These are phyloP conservation scores for Solanum ossicruentum DNA, from an alignment of 257 asterid species.

Conservation along the genomic window DNA sequence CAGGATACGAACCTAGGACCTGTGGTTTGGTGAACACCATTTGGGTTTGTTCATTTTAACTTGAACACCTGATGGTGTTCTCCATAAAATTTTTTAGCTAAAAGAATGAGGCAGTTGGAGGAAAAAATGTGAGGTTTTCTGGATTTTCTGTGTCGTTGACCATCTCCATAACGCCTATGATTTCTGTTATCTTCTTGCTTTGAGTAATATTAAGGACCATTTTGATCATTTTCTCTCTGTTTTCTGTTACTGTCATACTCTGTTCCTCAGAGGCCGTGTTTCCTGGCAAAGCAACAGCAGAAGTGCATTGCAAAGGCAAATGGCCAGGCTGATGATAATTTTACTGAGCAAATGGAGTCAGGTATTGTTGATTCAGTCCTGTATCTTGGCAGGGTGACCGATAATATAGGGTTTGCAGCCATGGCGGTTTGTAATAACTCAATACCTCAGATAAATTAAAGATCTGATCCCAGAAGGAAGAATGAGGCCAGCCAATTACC, in stretches of 20 bases:
- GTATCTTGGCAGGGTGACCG: slow-evolving; percentile 14
- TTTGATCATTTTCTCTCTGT: background rate
- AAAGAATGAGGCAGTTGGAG: background rate
- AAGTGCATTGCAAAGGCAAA: background rate
- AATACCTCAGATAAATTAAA: background rate
- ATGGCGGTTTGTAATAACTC: background rate
- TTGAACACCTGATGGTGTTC: background rate
- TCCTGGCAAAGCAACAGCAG: background rate
- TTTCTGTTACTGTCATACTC: background rate
- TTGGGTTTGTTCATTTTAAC: background rate
- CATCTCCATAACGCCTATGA: background rate
- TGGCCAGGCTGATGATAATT: slow-evolving; percentile 8
- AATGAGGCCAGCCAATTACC: background rate
- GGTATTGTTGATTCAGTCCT: background rate
- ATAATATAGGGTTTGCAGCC: background rate
- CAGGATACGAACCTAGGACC: background rate
- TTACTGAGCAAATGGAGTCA: background rate
- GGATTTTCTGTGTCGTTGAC: background rate
- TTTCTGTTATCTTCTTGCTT: background rate
- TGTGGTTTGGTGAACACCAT: background rate
- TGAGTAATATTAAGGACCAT: background rate
- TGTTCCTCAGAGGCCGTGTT: background rate
- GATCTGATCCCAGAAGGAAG: background rate
- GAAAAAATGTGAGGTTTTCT: too few species aligned
- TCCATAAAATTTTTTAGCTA: background rate